Conservation (phyloP, 176 grass and related monocot genomes). For the Rhipidocladum racemiflorum region DNA sequence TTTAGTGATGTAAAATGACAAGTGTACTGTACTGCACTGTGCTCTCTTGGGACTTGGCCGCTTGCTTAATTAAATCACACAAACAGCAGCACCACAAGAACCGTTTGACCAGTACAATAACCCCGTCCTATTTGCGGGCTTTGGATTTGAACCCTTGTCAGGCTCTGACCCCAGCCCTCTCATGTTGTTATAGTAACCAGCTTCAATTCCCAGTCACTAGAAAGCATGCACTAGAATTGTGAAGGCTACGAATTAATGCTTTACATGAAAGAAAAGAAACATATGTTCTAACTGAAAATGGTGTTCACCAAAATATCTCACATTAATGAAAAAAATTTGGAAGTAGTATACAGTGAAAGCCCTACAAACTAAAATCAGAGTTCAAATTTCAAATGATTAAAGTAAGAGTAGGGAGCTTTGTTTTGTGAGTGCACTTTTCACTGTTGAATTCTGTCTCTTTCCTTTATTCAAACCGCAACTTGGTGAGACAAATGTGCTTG, state of each 20-base stretch:
- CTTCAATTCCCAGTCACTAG: background rate
- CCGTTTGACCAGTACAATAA: conserved; percentile 40
- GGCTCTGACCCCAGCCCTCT: background rate
- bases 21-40: background rate
- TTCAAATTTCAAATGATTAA: conserved; percentile 43
- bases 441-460: conserved; percentile 3
- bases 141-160: conserved; percentile 24
- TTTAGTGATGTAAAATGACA: conserved; percentile 11
- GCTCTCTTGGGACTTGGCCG: conserved; percentile 52
- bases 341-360: background rate
- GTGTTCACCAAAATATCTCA: background rate
- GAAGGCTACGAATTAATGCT: background rate
- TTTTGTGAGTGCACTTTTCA: conserved; percentile 23
- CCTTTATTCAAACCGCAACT: conserved; percentile 43
- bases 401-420: conserved; percentile 9
- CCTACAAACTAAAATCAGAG: background rate
- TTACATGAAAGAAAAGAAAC: background rate
- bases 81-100: background rate
- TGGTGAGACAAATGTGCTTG: conserved; percentile 46
- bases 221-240: background rate
- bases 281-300: background rate
- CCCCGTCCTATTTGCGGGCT: conserved; percentile 26
- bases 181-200: background rate
- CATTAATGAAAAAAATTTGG: background rate
- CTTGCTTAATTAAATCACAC: conserved; percentile 30